Conservation (phyloP, 2,329 filamentous ascomycete species). For the Cercospora sp. region DNA sequence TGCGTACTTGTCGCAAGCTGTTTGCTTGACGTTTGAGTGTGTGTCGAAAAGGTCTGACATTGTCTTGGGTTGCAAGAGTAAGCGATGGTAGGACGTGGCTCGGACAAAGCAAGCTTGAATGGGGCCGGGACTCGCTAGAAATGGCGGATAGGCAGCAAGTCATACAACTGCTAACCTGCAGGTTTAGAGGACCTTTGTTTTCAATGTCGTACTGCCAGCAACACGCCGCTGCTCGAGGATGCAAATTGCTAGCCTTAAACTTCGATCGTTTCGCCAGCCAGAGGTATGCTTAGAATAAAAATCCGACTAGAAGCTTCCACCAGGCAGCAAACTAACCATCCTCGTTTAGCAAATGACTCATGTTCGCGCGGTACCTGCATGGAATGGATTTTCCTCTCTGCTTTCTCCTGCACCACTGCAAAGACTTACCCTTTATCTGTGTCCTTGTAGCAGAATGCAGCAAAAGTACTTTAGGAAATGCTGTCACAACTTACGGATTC, state of each 20-base stretch:
- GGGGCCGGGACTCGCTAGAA: not conserved
- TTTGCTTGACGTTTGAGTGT: not conserved
- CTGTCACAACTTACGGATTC: not conserved
- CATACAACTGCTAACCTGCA: not conserved
- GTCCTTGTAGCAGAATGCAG: not conserved
- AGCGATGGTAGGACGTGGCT: not conserved
- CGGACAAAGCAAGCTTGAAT: not conserved
- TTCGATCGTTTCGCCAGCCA: not conserved
- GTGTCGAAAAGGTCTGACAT: not conserved
- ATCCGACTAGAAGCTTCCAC: not conserved
- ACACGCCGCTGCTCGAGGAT: not conserved
- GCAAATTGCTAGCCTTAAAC: not conserved
- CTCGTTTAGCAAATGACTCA: not conserved
- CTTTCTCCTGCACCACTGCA: not conserved
- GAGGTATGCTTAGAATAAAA: not conserved
- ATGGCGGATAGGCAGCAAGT: not conserved
- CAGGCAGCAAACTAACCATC: not conserved
- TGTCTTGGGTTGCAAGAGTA: not conserved
- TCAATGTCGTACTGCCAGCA: not conserved
- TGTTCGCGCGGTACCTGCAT: not conserved
- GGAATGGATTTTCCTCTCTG: not conserved
- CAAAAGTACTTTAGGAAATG: not conserved
- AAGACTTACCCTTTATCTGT: not conserved
- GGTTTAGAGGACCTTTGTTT: not conserved
- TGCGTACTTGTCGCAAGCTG: not conserved